phyloP scores from a whole-genome alignment of 2,329 filamentous ascomycete genomes.

The Xylariaceae sp. region DNA sequence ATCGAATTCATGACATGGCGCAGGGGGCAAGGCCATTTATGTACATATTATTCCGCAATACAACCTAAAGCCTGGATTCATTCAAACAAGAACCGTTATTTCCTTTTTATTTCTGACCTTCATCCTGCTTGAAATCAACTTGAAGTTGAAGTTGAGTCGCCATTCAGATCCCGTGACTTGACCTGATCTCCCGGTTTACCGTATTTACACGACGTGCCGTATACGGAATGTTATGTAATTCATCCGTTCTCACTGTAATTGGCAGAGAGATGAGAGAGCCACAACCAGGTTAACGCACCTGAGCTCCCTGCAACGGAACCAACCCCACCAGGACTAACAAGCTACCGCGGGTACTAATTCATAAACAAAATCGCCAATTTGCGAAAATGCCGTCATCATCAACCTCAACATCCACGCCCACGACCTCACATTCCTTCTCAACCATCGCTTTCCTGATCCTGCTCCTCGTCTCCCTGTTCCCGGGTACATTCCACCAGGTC shows the following conservation, averaged over 20 bases:
- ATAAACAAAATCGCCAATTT: conserved; percentile 15
- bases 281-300: no score
- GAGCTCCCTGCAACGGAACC: conserved; percentile 3
- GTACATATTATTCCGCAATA: conserved; percentile 27
- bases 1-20: conserved; percentile 11
- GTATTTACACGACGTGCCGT: no score
- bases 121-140: no score
- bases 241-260: no score
- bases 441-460: conserved; percentile 44
- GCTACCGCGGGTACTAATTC: background rate
- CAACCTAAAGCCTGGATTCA: conserved; percentile 18
- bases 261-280: no score
- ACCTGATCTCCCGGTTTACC: no score
- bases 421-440: conserved; percentile 34
- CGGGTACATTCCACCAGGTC: conserved; percentile 47
- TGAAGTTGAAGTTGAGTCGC: no score
- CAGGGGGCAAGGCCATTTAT: conserved; percentile 18
- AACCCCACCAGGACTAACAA: conserved; percentile 26
- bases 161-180: no score
- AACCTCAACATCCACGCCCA: conserved; percentile 30
- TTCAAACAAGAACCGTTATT: conserved; percentile 8
- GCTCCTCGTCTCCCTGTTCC: conserved; percentile 49
- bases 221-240: no score
- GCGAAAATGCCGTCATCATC: conserved; percentile 38
- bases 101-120: background rate